Evolutionary conservation across 1,284 basidiomycete species (phyloP).

Genomic region (Ceratobasidium sp.): DNA sequence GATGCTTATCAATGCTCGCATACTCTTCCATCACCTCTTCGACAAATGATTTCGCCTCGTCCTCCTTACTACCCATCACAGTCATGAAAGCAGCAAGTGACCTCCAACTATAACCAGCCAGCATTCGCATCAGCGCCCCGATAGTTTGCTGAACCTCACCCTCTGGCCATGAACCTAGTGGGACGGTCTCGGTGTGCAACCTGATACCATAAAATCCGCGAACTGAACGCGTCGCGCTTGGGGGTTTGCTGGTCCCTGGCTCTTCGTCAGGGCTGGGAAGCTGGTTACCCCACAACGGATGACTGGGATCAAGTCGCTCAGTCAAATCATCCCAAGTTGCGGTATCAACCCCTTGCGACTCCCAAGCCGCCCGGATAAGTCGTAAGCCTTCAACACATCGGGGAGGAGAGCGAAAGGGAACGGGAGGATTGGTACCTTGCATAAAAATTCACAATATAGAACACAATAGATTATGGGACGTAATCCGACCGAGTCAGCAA

Average conservation of each 20-base stretch:
- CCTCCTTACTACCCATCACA: constrained; percentile 14
- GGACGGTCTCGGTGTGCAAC: background rate
- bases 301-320: constrained; percentile 7
- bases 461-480: too few species aligned
- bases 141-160: constrained; percentile 9
- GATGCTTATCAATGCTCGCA: background rate
- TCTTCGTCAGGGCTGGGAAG: background rate
- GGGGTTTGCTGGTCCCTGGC: background rate
- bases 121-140: background rate
- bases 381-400: background rate
- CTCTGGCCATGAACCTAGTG: constrained; percentile 4
- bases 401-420: background rate
- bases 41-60: constrained; percentile 17
- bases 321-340: constrained; percentile 12
- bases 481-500: too few species aligned
- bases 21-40: constrained; percentile 16
- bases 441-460: too few species aligned
- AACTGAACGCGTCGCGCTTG: background rate
- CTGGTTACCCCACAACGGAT: constrained; percentile 21
- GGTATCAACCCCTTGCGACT: constrained; percentile 11
- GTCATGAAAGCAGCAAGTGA: background rate
- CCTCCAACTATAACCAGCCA: constrained; percentile 11
- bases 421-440: constrained; percentile 9
- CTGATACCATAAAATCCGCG: constrained; percentile 19
- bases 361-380: constrained; percentile 1